Percentiles rank a stretch among this genome's conserved stretches.
Evolutionary conservation across 768 basidiomycete species (phyloP).

Genomic region (Lactarius tabidus): DNA sequence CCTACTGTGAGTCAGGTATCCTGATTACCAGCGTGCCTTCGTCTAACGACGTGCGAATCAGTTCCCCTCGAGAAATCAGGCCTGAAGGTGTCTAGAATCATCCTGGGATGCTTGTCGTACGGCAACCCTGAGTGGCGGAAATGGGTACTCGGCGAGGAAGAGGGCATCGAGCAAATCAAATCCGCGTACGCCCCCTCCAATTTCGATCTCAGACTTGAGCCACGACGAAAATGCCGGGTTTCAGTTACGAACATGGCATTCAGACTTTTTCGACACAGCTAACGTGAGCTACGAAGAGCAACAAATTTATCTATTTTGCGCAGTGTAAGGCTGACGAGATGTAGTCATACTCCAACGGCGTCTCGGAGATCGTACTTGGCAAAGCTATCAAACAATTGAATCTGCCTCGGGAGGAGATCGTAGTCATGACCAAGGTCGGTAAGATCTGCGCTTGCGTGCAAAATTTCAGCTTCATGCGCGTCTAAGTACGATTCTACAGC

Average conservation of each 20-base stretch:
- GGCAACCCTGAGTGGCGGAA: conserved; percentile 32
- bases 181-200: conserved; percentile 36
- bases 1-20: conserved; percentile 8
- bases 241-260: conserved; percentile 38
- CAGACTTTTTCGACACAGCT: conserved; percentile 41
- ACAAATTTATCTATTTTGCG: too few relatives aligned
- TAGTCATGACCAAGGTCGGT: conserved; percentile 47
- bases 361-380: conserved; percentile 44
- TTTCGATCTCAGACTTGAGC: background rate
- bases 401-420: conserved; percentile 46
- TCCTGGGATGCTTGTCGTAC: conserved; percentile 37
- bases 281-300: conserved; percentile 25
- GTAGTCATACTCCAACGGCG: conserved; percentile 37
- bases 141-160: conserved; percentile 39
- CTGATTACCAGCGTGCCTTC: background rate
- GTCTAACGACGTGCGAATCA: background rate
- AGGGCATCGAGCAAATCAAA: conserved; percentile 40
- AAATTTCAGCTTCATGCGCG: background rate
- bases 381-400: conserved; percentile 44
- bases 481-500: background rate
- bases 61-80: too few relatives aligned
- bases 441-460: background rate
- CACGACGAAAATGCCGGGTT: background rate
- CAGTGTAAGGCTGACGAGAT: background rate
- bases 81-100: conserved; percentile 32